A percentile compares a stretch with the other conserved stretches of the same genome.
These are phyloP conservation scores for Perkinsus chesapeaki DNA, from an alignment of 169 alveolate genomes.

Conservation along the genomic window DNA sequence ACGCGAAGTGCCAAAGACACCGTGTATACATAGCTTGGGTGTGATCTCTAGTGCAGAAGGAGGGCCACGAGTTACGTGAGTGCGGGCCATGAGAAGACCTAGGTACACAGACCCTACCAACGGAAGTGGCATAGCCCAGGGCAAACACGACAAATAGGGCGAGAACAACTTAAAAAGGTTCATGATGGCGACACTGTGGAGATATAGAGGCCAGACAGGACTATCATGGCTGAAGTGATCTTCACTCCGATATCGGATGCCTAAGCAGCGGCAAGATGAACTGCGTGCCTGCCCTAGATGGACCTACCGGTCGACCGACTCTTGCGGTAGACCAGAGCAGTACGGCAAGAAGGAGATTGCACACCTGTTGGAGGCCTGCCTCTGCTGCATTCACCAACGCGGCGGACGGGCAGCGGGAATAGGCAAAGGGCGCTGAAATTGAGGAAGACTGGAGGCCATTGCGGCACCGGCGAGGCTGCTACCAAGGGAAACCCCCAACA, in stretches of 20 bases:
- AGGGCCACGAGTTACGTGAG: neutral
- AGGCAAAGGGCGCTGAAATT: neutral
- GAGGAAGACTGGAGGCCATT: neutral
- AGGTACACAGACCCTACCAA: neutral
- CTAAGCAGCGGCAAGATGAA: neutral
- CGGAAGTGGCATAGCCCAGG: neutral
- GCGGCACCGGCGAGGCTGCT: neutral
- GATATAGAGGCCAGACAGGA: neutral
- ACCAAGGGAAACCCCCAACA: neutral
- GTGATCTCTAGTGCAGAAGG: neutral
- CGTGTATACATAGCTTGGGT: neutral
- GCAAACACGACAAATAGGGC: neutral
- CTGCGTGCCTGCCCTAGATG: neutral
- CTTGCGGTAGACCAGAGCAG: neutral
- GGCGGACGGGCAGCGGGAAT: neutral
- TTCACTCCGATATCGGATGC: neutral
- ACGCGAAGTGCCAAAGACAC: neutral
- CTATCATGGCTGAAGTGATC: neutral
- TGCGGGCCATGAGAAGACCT: neutral
- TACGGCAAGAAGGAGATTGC: neutral
- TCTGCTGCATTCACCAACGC: neutral
- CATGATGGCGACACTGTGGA: neutral
- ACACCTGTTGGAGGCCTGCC: neutral
- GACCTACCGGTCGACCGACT: neutral
- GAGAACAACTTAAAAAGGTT: neutral